Percentiles rank a stretch among this genome's conserved stretches.
phyloP scores from a whole-genome alignment of 345 rosid species.

The Pseudoturritis turrita region DNA sequence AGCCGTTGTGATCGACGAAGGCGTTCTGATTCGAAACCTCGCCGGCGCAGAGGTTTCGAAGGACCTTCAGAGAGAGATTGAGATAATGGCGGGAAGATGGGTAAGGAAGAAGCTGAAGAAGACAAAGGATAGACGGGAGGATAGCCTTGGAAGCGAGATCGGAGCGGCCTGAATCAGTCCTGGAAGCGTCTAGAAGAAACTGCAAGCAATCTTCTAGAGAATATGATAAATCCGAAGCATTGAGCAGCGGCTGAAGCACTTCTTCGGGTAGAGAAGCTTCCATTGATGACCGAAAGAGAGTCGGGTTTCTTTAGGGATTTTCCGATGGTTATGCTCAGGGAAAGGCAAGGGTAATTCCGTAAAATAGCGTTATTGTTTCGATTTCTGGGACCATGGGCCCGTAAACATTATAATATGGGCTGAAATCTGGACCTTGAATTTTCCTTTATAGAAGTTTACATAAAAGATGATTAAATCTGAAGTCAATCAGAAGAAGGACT shows the following conservation, averaged over 20 bases:
- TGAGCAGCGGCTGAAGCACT: slow-evolving; percentile 39
- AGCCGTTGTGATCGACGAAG: slow-evolving; percentile 49
- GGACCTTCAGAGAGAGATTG: slow-evolving; percentile 46
- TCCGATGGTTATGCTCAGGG: not conserved
- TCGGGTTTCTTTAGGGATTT: not conserved
- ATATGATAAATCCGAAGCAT: slow-evolving; percentile 33
- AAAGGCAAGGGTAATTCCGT: not conserved
- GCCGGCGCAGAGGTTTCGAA: slow-evolving; percentile 78
- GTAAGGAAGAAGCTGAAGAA: slow-evolving; percentile 34
- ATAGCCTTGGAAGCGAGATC: slow-evolving; percentile 55
- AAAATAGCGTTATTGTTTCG: not conserved
- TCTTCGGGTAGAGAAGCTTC: slow-evolving; percentile 29
- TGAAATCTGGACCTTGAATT: too few relatives aligned
- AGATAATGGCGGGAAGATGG: slow-evolving; percentile 32
- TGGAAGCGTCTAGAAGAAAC: slow-evolving; percentile 42
- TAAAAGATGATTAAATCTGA: too few relatives aligned
- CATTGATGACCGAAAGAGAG: slow-evolving; percentile 5
- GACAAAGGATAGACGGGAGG: slow-evolving; percentile 40
- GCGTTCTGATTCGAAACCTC: slow-evolving; percentile 49
- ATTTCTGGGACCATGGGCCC: not conserved
- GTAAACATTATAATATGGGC: too few relatives aligned
- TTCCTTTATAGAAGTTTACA: too few relatives aligned
- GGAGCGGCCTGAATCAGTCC: slow-evolving; percentile 45
- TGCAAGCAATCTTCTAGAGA: slow-evolving; percentile 45
- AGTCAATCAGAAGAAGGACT: slow-evolving; percentile 16